Base-by-base conservation (phyloP, 1,284 basidiomycete genomes). In the Ustilago loliicola region DNA sequence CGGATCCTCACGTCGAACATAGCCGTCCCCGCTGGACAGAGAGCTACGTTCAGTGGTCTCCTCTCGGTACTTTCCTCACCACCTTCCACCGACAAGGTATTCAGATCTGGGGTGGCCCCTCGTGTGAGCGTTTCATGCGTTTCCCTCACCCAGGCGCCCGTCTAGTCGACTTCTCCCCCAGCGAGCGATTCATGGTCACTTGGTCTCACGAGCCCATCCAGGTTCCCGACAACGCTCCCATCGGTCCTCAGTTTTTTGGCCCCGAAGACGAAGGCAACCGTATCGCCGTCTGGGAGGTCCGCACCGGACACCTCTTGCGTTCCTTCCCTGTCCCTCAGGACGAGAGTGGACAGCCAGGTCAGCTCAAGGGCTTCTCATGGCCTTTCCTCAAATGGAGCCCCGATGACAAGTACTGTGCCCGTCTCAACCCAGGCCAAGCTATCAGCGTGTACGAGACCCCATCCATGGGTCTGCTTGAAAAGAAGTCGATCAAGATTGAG, bases 391-490 rank as follows among this genome's bases (percentile, higher is more conserved):
- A 98, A 89, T 99, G 96, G 96, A 97, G 94, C 77, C 91, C 94
- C 2, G 97, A 99, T 87, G 97, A 98, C 88, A 93, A 94, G 87
- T 98, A 92, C 88, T 93, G 96, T 80, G 97, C 93, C 42, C 92
- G 95, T 57, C 90, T 95, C 77, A 93, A 93, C 34, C 92, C 93
- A 30, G 94, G 94, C 34, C 91, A 94, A 86, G 93, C 94, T 88
- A 98, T 99, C 88, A 95, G 95, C 84, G 92, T 99, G 55, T 96
- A 99, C 88, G 95, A 98, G 88, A 91, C 96, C 63, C 97, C 97
- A 15, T 90, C 91, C 70, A 98, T 99, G 95, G 92, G 92, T 82
- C 89, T 99, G 60, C 91, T 98, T 72, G 96, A 95, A 82, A 98
- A 98, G 89, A 99, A 98, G 89, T 94, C 93, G 81, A 89, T 99